Conservation (phyloP, 768 basidiomycete species). For the Boletus reticulatus region DNA sequence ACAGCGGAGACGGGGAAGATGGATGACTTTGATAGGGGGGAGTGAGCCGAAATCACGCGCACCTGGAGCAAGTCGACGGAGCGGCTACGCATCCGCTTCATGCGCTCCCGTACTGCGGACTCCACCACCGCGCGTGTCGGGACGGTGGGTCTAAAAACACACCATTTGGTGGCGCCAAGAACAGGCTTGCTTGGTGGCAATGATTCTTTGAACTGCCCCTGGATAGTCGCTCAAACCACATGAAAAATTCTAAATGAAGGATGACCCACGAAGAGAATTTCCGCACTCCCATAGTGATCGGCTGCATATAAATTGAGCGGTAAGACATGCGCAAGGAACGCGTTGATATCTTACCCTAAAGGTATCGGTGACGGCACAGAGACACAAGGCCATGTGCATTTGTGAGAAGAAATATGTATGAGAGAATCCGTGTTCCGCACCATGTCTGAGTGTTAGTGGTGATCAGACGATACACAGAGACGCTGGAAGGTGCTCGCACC, state of each 20-base stretch:
- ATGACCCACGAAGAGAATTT: conserved; percentile 69
- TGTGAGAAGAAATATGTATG: conserved; percentile 16
- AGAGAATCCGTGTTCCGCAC: conserved; percentile 36
- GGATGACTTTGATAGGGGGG: not conserved
- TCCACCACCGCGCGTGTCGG: conserved; percentile 57
- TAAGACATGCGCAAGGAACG: not conserved
- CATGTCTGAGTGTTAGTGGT: conserved; percentile 44
- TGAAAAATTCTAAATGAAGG: not conserved
- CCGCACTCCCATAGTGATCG: conserved; percentile 85
- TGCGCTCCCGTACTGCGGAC: conserved; percentile 64
- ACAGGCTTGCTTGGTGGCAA: conserved; percentile 42
- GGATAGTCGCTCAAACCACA: conserved; percentile 8
- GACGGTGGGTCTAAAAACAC: conserved; percentile 59
- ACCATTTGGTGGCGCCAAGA: conserved; percentile 85
- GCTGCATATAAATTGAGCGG: conserved; percentile 41
- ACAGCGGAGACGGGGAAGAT: not conserved
- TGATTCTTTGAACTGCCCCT: conserved; percentile 69
- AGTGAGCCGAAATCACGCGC: conserved; percentile 7
- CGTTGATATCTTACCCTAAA: conserved; percentile 25
- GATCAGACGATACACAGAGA: conserved; percentile 13
- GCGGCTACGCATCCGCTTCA: conserved; percentile 59
- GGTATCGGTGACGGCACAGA: conserved; percentile 2
- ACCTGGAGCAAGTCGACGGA: conserved; percentile 76
- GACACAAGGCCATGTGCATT: not conserved
- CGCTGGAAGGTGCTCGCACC: conserved; percentile 29